A percentile compares a stretch with the other conserved stretches of the same genome.
These are phyloP conservation scores for Mortierella antarctica DNA, from an alignment of 192 early-diverging fungal species.

Conservation along the genomic window DNA sequence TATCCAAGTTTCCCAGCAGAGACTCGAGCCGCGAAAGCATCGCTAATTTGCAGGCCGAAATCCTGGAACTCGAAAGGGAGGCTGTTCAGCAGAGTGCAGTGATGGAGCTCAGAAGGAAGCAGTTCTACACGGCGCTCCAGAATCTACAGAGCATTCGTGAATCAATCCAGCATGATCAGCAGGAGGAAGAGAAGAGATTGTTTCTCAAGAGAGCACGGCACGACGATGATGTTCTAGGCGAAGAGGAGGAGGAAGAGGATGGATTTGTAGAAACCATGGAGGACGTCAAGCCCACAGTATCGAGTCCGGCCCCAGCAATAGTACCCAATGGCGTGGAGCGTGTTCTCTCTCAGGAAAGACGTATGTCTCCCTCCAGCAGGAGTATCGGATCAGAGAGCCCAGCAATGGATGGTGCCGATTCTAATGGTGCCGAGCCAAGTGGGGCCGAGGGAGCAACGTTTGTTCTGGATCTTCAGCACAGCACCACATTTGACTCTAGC, in stretches of 20 bases:
- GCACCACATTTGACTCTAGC: neutral
- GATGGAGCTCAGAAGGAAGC: conserved; percentile 32
- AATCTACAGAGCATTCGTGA: conserved; percentile 31
- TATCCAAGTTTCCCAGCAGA: conserved; percentile 29
- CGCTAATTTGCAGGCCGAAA: conserved; percentile 19
- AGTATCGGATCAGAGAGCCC: conserved; percentile 11
- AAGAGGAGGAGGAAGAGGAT: conserved; percentile 20
- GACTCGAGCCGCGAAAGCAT: conserved; percentile 28
- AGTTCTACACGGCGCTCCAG: conserved; percentile 34
- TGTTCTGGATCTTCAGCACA: conserved; percentile 15
- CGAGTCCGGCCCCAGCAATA: neutral
- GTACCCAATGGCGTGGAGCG: conserved; percentile 1
- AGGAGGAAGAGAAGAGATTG: conserved; percentile 24
- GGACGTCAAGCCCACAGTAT: neutral
- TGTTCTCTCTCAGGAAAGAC: neutral
- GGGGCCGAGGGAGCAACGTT: conserved; percentile 2
- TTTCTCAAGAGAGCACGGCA: conserved; percentile 18
- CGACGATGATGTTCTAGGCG: conserved; percentile 19
- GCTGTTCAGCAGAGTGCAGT: conserved; percentile 12
- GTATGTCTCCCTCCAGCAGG: neutral
- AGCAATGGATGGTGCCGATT: neutral
- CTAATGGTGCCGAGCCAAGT: neutral
- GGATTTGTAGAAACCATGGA: conserved; percentile 25
- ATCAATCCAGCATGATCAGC: conserved; percentile 38
- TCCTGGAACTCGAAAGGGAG: conserved; percentile 28